Base-by-base conservation (phyloP, 805 yeast species). In the Hemisphaericaspora nanyangensis region DNA sequence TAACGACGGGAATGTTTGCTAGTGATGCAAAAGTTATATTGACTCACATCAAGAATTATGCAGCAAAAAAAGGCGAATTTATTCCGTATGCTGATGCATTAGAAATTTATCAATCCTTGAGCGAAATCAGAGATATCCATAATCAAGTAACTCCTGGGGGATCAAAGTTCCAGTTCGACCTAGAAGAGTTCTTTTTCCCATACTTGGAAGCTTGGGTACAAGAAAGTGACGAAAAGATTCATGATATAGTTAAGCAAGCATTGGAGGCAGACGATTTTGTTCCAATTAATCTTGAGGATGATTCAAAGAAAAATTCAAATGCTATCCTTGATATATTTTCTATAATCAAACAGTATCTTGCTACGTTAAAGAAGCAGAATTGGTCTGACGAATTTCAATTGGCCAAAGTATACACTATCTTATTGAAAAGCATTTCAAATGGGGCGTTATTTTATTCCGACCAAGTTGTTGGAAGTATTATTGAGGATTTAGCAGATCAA, bases 311-410 rank as follows among this genome's bases (percentile, higher is more conserved):
- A 39, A 62, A 70, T 50, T 79, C 87, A 44, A 65, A 77, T 2
- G 84, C 91, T 0, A 85, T 83, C 1, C 54, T 74, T 17, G 93
- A 85, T 54, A 71, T 84, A 11, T 82, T 84, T 56, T 70, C 77
- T 7, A 68, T 85, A 55, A 70, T 85, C 26, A 73, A 74, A 42
- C 79, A 79, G 38, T 72, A 78, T 10, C 54, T 85, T 16, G 60
- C 65, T 4, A 67, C 85, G n/a, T 63, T 90, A 32, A 68, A 68
- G 12, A 70, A 69, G 3, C 70, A 86, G 31, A 64, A 74, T 15
- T 90, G 96, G 96, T 60, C 63, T 12, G 70, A 85, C 52, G 73
- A 70, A 35, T 68, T 65, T 37, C 90, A 88, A 48, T 56, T 74
- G 15, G 83, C 95, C 0, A 68, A 71, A 44, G 52, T 85, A 2